Evolutionary conservation across 352 stramenopile genomes (phyloP), one percentile per base, ranked within the genome.

Genomic region (Globisporangium splendens): DNA sequence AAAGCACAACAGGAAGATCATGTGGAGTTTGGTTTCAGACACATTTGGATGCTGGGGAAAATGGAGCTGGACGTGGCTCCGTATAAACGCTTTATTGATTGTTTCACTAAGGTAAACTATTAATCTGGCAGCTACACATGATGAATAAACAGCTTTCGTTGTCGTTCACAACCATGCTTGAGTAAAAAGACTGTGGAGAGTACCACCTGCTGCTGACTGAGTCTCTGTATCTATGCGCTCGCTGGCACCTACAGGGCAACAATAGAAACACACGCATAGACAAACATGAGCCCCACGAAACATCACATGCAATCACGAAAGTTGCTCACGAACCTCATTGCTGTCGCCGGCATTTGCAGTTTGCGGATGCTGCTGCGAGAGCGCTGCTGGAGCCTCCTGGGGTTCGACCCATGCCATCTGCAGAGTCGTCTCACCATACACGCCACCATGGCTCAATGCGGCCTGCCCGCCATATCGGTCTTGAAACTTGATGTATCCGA

Each of bases 401-500:
- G 73, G 59, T 56, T 91, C 80, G 13, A 83, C 77, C 80, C 80
- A 93, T 31, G 49, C 59, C 66, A 93, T 70, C 54, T 86, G 61
- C 59, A 93, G 56, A 46, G 77, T 70, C 21, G 77, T 72, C 43
- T 86, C 69, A 20, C 77, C 79, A 53, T 80, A 91, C 54, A 80
- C 46, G 35, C 69, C 71, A 50, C 83, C 83, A 50, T 86, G 83
- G 21, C 44, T 77, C 39, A 93, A 54, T 44, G 83, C 86, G 11
- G 80, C 72, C 51, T 95, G 82, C 10, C 77, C 86, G 3, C 68
- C 69, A 59, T 91, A 93, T 24, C 86, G 77, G 53, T 95, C 83
- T 44, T 88, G 72, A 51, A 95, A 95, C 65, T 95, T 91, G 66
- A 95, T 89, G 50, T 79, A 93, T 8, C 73, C 79, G 46, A 72